Base-by-base conservation (phyloP, 768 basidiomycete species). In the Hortiboletus campestris region DNA sequence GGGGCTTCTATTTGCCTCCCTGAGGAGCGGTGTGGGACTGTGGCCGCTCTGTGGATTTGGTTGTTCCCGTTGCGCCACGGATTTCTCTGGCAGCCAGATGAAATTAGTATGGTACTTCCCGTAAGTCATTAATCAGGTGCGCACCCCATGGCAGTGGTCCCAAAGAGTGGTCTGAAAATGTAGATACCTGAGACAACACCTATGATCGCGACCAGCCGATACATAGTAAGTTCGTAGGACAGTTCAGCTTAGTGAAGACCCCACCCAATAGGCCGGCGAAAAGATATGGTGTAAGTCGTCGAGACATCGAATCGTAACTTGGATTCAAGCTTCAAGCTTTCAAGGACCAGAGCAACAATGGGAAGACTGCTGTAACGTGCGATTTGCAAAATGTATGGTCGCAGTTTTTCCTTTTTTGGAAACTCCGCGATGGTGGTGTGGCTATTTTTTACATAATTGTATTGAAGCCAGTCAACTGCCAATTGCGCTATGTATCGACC, bases 111-210 rank as follows among this genome's bases (percentile, higher is more conserved):
- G 8, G 34, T 19, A 22, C n/a, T 32, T 35, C 6, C 14, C 8
- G 20, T 13, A 22, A 4, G 19, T 13, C 25, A 34, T 29, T 3
- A 34, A 25, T 36, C 25, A 42, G 44, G 12, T 17, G 31, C 62
- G 48, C 55, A 71, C 70, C 45, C 46, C 38, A 41, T 46, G 29
- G 55, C 45, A 43, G 25, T 22, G 6, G 39, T 56, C 32, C 72
- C 68, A 11, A 79, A 56, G 19, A 74, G 41, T 28, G 85, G 85
- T 62, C 80, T 78, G 72, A 88, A 88, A 49, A 87, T 83, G 65
- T 88, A 87, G 20, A 85, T 65, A 10, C 86, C 86, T 13, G 86
- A 86, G 28, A 76, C 60, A 48, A 85, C 67, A 31, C 86, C 86
- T 88, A 58, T 14, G 47, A 55, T 19, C 43, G 31, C 49, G 43